Conservation (phyloP, 2,329 filamentous ascomycete species). For the Colletotrichum noveboracense region DNA sequence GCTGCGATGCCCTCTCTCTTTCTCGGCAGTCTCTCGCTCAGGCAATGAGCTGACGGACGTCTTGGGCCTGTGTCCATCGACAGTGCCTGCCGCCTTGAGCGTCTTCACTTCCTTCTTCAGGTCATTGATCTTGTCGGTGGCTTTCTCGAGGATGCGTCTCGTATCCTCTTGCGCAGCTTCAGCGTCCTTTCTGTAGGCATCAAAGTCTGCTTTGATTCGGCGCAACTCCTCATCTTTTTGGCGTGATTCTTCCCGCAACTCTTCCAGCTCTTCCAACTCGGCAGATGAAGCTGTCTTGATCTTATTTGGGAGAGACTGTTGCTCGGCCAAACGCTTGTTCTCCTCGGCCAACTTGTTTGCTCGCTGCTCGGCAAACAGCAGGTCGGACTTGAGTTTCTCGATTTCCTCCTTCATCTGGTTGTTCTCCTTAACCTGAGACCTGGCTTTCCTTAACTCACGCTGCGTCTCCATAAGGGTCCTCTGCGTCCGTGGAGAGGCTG, state of each 20-base stretch:
- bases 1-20: background rate
- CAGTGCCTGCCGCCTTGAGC: constrained; percentile 39
- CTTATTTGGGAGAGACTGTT: constrained; percentile 5
- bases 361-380: constrained; percentile 53
- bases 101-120: constrained; percentile 58
- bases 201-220: constrained; percentile 57
- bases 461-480: constrained; percentile 57
- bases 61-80: constrained; percentile 6
- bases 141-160: constrained; percentile 58
- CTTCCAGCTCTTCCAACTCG: constrained; percentile 26
- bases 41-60: background rate
- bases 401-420: constrained; percentile 57
- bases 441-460: constrained; percentile 59
- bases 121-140: constrained; percentile 61
- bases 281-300: background rate
- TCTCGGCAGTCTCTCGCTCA: background rate
- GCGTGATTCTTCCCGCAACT: constrained; percentile 41
- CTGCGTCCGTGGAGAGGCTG: constrained; percentile 54
- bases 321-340: constrained; percentile 32
- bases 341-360: constrained; percentile 41
- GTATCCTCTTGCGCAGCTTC: constrained; percentile 61
- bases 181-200: constrained; percentile 57
- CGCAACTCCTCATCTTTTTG: constrained; percentile 56
- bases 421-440: constrained; percentile 58
- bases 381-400: constrained; percentile 53